Percentiles rank a stretch among this genome's conserved stretches.
Conservation (phyloP, 805 yeast genomes). For the Danielia reshetovae region DNA sequence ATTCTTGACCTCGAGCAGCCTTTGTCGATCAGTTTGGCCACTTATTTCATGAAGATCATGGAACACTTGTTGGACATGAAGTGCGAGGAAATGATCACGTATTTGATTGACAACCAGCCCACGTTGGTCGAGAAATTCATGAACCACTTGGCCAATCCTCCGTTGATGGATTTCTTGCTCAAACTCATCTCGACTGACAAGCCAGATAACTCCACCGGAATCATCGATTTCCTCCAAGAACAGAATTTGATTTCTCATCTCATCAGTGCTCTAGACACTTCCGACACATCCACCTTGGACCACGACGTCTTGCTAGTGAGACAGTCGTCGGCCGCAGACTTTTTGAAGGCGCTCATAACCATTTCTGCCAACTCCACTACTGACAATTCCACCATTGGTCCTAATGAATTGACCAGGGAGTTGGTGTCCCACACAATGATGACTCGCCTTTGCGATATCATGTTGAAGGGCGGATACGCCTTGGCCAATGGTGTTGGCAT, state of each 20-base stretch:
- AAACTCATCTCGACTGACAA: constrained; percentile 44
- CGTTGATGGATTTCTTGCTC: constrained; percentile 43
- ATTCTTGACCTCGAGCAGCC: constrained; percentile 64
- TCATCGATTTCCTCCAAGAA: constrained; percentile 40
- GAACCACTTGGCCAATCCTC: constrained; percentile 43
- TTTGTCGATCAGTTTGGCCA: constrained; percentile 69
- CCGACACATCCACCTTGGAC: constrained; percentile 2
- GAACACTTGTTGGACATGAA: constrained; percentile 43
- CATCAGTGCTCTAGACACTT: constrained; percentile 30
- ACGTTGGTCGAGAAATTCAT: constrained; percentile 38
- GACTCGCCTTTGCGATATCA: constrained; percentile 32
- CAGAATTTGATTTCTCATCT: constrained; percentile 36
- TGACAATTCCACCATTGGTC: constrained; percentile 44
- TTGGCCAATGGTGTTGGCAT: constrained; percentile 48
- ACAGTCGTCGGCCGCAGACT: constrained; percentile 43
- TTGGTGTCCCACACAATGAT: constrained; percentile 37
- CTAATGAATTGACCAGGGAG: constrained; percentile 43
- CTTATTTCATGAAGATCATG: constrained; percentile 55
- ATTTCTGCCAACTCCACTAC: constrained; percentile 45
- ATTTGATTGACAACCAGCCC: constrained; percentile 41
- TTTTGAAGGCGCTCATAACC: constrained; percentile 42
- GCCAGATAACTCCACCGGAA: constrained; percentile 45
- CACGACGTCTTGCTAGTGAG: constrained; percentile 17
- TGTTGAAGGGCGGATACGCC: constrained; percentile 45
- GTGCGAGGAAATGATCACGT: constrained; percentile 45